Conservation (phyloP, 345 rosid species). For the thale cress (Arabidopsis thaliana) region TAIR10.1 NC_003076.8:22821501-22822000, state of each 20-base stretch:
- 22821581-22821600: conserved; percentile 70
- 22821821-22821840: background rate
- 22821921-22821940: conserved; percentile 25
- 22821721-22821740: background rate
- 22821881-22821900: background rate
- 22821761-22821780: background rate
- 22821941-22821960: conserved; percentile 5
- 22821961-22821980: background rate
- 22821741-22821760: background rate
- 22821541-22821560: conserved; percentile 84
- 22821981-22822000: conserved; percentile 1
- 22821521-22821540: conserved; percentile 75
- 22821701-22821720: conserved; percentile 12
- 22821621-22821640: conserved; percentile 61
- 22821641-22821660: background rate
- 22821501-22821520: conserved; percentile 87
- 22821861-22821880: background rate
- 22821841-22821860: background rate
- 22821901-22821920: background rate
- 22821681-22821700: background rate
- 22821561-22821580: conserved; percentile 80
- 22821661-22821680: background rate
- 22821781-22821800: background rate
- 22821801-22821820: background rate
- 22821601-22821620: conserved; percentile 82